These are phyloP conservation scores for Penicillium pulvis DNA, from an alignment of 495 filamentous ascomycete genomes.

Conservation along the genomic window DNA sequence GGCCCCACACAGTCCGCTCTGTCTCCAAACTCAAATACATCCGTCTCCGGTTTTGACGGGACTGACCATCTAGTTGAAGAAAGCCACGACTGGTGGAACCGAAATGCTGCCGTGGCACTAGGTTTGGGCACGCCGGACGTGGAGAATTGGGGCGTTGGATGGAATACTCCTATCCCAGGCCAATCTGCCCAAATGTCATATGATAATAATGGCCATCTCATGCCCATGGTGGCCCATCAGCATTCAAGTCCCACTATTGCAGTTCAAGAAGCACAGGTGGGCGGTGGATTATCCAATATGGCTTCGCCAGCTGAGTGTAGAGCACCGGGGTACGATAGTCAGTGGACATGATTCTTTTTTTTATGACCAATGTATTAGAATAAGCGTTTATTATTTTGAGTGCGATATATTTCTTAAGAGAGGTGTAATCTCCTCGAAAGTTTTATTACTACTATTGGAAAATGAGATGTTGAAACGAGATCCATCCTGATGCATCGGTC, in stretches of 20 bases:
- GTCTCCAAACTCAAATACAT: constrained; percentile 31
- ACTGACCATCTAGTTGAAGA: constrained; percentile 54
- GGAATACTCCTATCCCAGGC: constrained; percentile 13
- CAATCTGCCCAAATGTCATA: constrained; percentile 14
- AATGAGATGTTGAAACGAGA: too few species aligned
- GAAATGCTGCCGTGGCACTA: constrained; percentile 45
- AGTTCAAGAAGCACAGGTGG: constrained; percentile 12
- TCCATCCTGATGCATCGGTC: too few species aligned
- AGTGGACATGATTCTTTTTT: constrained; percentile 16
- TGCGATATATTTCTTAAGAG: too few species aligned
- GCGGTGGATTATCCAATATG: constrained; percentile 6
- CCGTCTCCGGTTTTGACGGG: constrained; percentile 44
- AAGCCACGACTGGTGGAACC: constrained; percentile 62
- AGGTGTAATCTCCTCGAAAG: too few species aligned
- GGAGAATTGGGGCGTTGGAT: constrained; percentile 47
- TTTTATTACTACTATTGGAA: too few species aligned
- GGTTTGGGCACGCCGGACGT: constrained; percentile 35
- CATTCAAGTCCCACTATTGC: constrained; percentile 10
- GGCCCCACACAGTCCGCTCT: constrained; percentile 20
- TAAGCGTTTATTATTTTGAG: not conserved
- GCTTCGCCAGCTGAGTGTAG: constrained; percentile 4
- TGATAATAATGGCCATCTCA: constrained; percentile 10
- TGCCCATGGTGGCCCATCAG: constrained; percentile 15
- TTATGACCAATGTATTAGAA: not conserved
- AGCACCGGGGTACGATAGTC: constrained; percentile 12